Conservation (phyloP, 2,329 filamentous ascomycete genomes). For the Penicillium vulpinum region DNA sequence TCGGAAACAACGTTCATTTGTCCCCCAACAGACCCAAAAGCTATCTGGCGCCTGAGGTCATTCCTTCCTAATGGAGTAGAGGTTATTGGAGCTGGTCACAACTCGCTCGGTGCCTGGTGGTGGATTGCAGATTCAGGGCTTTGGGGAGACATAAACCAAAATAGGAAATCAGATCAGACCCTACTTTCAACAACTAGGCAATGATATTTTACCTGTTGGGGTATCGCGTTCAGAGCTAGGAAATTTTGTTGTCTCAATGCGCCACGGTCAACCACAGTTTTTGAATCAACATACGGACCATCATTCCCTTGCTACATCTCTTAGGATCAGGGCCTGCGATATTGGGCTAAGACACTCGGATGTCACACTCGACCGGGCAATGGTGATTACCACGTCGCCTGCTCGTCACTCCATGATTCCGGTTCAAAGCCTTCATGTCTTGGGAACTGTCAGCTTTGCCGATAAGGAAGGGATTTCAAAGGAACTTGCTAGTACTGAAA, state of each 20-base stretch:
- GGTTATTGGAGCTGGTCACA: conserved; percentile 23
- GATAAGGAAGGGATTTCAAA: conserved; percentile 8
- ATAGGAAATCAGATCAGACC: background rate
- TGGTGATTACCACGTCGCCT: conserved; percentile 18
- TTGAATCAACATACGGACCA: conserved; percentile 9
- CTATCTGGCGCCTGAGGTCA: conserved; percentile 18
- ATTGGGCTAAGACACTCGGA: conserved; percentile 7
- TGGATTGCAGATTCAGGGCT: conserved; percentile 17
- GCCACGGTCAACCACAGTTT: conserved; percentile 7
- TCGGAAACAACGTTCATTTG: conserved; percentile 18
- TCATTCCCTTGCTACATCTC: conserved; percentile 5
- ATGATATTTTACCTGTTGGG: background rate
- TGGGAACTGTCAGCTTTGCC: conserved; percentile 6
- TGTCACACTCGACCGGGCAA: background rate
- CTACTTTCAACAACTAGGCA: conserved; percentile 3
- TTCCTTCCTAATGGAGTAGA: conserved; percentile 24
- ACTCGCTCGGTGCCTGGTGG: conserved; percentile 24
- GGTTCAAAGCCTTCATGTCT: conserved; percentile 10
- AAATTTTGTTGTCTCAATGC: conserved; percentile 7
- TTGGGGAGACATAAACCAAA: background rate
- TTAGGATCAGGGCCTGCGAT: conserved; percentile 5
- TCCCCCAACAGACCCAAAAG: conserved; percentile 9
- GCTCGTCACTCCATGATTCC: conserved; percentile 19
- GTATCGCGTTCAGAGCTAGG: background rate
- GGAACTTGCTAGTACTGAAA: conserved; percentile 11